Percentiles rank a stretch among this genome's conserved stretches.
Evolutionary conservation across 2,329 filamentous ascomycete species (phyloP).

Genomic region (Ascochyta rabiei): DNA sequence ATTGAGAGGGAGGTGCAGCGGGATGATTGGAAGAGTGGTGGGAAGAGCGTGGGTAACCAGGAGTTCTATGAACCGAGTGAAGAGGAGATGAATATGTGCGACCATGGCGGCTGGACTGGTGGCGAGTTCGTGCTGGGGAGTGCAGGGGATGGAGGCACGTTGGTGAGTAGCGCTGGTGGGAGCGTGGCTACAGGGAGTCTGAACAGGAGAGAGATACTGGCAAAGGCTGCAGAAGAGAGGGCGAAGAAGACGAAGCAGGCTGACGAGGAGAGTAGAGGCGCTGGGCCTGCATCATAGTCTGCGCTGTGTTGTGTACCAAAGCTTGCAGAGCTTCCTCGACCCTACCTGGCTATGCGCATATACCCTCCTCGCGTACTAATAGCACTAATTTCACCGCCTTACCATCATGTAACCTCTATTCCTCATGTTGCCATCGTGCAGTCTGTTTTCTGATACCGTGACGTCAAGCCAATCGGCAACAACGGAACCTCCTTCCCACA

Average conservation of each 20-base stretch:
- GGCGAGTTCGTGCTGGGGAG: constrained; percentile 48
- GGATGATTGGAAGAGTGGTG: constrained; percentile 78
- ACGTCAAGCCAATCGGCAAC: constrained; percentile 9
- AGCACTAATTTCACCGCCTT: neutral
- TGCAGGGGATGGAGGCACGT: constrained; percentile 20
- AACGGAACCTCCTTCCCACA: constrained; percentile 1
- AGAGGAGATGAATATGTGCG: constrained; percentile 39
- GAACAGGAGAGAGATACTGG: constrained; percentile 75
- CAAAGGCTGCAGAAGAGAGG: constrained; percentile 73
- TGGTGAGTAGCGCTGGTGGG: constrained; percentile 32
- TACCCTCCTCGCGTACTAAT: neutral
- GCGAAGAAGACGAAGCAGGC: constrained; percentile 57
- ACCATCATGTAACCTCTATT: neutral
- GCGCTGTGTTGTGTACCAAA: neutral
- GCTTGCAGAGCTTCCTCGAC: neutral
- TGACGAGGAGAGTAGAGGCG: constrained; percentile 43
- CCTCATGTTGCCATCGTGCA: too few relatives aligned
- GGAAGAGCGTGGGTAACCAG: constrained; percentile 51
- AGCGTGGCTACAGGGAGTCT: constrained; percentile 53
- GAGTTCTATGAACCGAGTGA: constrained; percentile 41
- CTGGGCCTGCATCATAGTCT: constrained; percentile 1
- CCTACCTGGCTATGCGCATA: neutral
- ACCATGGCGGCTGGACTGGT: constrained; percentile 54
- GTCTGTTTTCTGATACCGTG: too few relatives aligned
- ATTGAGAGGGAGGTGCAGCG: constrained; percentile 86